phyloP scores from a whole-genome alignment of 306 rosid species.

The Citrullus amarus region DNA sequence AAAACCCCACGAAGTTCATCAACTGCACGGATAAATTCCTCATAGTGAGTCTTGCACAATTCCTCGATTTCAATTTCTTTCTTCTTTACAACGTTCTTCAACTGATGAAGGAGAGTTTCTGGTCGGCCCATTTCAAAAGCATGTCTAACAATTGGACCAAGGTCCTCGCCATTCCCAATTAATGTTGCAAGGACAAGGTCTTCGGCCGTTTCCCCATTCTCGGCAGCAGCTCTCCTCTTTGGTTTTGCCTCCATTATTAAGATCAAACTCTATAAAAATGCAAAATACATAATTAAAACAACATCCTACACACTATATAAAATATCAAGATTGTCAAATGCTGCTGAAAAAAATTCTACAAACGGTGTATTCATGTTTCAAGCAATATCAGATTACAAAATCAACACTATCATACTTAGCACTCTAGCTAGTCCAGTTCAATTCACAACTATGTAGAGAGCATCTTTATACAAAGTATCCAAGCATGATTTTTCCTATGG shows the following conservation, averaged over 20 bases:
- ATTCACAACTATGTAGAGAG: background rate
- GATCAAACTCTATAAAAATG: constrained; percentile 11
- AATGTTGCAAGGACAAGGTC: constrained; percentile 76
- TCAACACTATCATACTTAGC: background rate
- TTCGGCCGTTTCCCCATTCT: constrained; percentile 66
- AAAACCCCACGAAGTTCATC: constrained; percentile 89
- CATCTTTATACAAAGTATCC: background rate
- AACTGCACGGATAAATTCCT: constrained; percentile 92
- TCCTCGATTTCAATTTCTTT: constrained; percentile 87
- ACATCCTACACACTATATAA: background rate
- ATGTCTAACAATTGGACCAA: constrained; percentile 81
- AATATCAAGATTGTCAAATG: background rate
- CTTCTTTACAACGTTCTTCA: constrained; percentile 62
- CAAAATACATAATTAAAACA: background rate
- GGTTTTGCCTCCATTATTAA: constrained; percentile 43
- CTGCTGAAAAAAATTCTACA: background rate
- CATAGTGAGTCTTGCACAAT: constrained; percentile 95
- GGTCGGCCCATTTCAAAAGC: constrained; percentile 89
- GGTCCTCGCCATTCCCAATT: constrained; percentile 78
- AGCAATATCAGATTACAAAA: background rate
- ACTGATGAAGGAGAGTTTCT: constrained; percentile 69
- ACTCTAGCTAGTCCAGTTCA: background rate
- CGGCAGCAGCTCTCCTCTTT: constrained; percentile 42
- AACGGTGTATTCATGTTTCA: background rate
- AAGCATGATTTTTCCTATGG: background rate